A percentile compares a stretch with the other conserved stretches of the same genome.
Evolutionary conservation across 352 stramenopile genomes (phyloP).

Genomic region (Phytophthora melonis): DNA sequence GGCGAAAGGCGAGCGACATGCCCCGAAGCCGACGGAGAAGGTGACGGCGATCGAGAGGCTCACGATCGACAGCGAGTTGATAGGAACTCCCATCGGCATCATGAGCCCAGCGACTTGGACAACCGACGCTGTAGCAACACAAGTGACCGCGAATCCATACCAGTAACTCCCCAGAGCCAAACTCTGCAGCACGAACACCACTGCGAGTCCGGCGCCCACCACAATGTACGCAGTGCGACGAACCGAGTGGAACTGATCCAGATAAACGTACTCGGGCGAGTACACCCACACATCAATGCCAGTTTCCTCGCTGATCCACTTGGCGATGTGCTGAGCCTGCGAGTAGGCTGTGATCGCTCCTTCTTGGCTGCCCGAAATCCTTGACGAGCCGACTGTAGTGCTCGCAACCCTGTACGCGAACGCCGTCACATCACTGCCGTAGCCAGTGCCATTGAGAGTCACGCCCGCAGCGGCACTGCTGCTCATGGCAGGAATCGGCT

Average conservation of each 20-base stretch:
- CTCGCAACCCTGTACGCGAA: constrained; percentile 78
- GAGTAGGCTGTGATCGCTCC: constrained; percentile 56
- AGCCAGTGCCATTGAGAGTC: constrained; percentile 58
- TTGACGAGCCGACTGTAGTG: constrained; percentile 22
- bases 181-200: constrained; percentile 61
- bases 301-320: constrained; percentile 74
- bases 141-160: constrained; percentile 58
- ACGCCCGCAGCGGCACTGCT: constrained; percentile 38
- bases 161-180: constrained; percentile 58
- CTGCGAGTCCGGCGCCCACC: constrained; percentile 51
- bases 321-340: constrained; percentile 62
- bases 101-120: constrained; percentile 73
- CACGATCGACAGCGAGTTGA: constrained; percentile 88
- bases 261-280: constrained; percentile 66
- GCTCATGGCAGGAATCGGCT: constrained; percentile 50
- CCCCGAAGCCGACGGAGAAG: constrained; percentile 81
- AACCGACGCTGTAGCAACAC: constrained; percentile 57
- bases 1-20: constrained; percentile 78
- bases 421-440: constrained; percentile 61
- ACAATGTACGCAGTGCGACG: constrained; percentile 60
- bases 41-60: constrained; percentile 81
- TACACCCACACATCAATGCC: constrained; percentile 80
- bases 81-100: constrained; percentile 61
- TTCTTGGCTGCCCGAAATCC: constrained; percentile 38
- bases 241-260: constrained; percentile 79